Conservation (phyloP, 345 rosid species). For the Carallia brachiata region DNA sequence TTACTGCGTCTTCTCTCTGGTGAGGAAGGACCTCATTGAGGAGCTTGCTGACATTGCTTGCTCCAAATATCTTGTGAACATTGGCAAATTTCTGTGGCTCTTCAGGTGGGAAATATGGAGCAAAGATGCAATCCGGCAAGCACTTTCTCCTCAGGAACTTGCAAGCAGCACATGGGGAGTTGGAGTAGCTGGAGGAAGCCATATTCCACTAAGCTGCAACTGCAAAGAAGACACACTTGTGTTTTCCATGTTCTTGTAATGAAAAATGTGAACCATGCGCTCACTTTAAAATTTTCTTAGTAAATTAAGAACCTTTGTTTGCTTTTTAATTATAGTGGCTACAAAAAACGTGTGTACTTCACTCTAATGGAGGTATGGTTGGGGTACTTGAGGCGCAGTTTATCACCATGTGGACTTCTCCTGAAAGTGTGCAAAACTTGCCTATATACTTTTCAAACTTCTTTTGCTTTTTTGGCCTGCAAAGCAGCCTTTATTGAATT, state of each 20-base stretch:
- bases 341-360: neutral
- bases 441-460: conserved; percentile 17
- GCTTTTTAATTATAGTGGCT: neutral
- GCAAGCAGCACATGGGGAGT: conserved; percentile 38
- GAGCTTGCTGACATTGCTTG: conserved; percentile 34
- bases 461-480: conserved; percentile 20
- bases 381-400: neutral
- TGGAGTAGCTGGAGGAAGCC: conserved; percentile 30
- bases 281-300: neutral
- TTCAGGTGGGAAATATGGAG: conserved; percentile 33
- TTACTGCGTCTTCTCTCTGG: conserved; percentile 38
- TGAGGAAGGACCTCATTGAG: conserved; percentile 31
- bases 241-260: neutral
- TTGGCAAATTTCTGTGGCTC: conserved; percentile 33
- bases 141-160: conserved; percentile 36
- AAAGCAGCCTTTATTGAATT: conserved; percentile 27
- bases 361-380: neutral
- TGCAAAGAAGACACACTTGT: neutral
- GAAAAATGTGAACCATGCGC: neutral
- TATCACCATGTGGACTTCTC: neutral
- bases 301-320: neutral
- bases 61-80: conserved; percentile 35
- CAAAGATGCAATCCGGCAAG: conserved; percentile 32
- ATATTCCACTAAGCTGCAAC: conserved; percentile 1
- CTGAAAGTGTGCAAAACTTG: neutral